Conservation (phyloP, 495 filamentous ascomycete species). For the Penicillium silybi region DNA sequence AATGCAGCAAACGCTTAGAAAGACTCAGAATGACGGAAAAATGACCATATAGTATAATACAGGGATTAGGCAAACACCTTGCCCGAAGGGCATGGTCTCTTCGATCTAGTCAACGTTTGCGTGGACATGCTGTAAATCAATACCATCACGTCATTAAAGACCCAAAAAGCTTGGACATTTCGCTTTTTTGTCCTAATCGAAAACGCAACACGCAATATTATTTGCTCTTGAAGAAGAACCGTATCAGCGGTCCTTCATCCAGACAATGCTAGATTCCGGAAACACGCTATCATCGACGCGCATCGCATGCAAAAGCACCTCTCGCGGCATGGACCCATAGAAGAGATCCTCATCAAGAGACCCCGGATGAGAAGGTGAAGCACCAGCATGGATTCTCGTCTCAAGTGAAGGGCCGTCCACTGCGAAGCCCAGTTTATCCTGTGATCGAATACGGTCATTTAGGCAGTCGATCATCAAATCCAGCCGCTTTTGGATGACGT, state of each 20-base stretch:
- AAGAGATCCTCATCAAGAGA: constrained; percentile 32
- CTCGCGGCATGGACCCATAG: constrained; percentile 30
- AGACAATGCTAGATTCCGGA: constrained; percentile 23
- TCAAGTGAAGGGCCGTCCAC: constrained; percentile 31
- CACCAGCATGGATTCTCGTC: constrained; percentile 23
- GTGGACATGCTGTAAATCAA: constrained; percentile 4
- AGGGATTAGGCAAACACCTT: not conserved
- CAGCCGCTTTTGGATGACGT: constrained; percentile 28
- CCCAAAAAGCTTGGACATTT: not conserved
- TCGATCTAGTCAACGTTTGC: not conserved
- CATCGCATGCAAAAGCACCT: constrained; percentile 32
- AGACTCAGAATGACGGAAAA: not conserved
- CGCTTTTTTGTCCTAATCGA: not conserved
- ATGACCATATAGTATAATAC: constrained; percentile 6
- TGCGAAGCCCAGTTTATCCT: constrained; percentile 33
- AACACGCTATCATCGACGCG: constrained; percentile 23
- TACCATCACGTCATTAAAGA: constrained; percentile 18
- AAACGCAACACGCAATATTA: not conserved
- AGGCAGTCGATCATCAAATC: constrained; percentile 26
- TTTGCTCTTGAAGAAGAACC: not conserved
- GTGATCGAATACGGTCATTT: constrained; percentile 17
- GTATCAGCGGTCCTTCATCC: constrained; percentile 26
- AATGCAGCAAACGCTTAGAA: constrained; percentile 1
- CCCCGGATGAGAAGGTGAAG: constrained; percentile 10
- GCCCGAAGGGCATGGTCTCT: not conserved